A percentile compares a stretch with the other conserved stretches of the same genome.
Evolutionary conservation across 495 filamentous ascomycete genomes (phyloP).

Genomic region (Alectoria sarmentosa): DNA sequence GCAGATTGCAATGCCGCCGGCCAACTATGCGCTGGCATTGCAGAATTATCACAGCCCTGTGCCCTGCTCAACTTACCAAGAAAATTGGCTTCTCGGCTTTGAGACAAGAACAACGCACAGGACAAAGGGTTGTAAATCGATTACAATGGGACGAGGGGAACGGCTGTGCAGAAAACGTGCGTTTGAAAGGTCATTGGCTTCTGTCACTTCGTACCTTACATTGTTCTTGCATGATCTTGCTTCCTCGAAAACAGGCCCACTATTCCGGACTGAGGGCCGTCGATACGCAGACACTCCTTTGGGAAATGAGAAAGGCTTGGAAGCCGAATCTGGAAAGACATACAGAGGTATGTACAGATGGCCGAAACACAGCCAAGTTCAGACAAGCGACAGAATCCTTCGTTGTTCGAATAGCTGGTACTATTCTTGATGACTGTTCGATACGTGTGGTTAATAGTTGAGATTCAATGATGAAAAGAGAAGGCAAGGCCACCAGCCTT

Average conservation of each 20-base stretch:
- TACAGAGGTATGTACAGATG: too few relatives aligned
- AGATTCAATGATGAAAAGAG: not conserved
- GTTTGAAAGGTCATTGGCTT: not conserved
- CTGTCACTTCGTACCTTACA: constrained; percentile 14
- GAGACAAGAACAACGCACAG: constrained; percentile 1
- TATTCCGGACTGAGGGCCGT: not conserved
- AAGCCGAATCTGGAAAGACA: not conserved
- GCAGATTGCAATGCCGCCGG: constrained; percentile 11
- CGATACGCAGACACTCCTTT: not conserved
- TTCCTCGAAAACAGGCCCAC: not conserved
- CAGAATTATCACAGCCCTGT: constrained; percentile 15
- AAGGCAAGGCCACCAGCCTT: not conserved
- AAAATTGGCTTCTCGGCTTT: not conserved
- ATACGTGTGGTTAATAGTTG: not conserved
- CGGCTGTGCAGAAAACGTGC: constrained; percentile 2
- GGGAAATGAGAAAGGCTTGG: not conserved
- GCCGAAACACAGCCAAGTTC: not conserved
- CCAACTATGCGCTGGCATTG: constrained; percentile 18
- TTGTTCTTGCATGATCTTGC: constrained; percentile 12
- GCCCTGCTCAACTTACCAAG: constrained; percentile 9
- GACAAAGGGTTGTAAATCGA: not conserved
- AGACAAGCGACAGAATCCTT: not conserved
- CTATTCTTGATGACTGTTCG: not conserved
- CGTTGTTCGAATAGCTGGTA: not conserved
- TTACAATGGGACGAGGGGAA: not conserved